These are phyloP conservation scores for Phyllosticta citribraziliensis DNA, from an alignment of 2,329 filamentous ascomycete genomes.

Conservation along the genomic window DNA sequence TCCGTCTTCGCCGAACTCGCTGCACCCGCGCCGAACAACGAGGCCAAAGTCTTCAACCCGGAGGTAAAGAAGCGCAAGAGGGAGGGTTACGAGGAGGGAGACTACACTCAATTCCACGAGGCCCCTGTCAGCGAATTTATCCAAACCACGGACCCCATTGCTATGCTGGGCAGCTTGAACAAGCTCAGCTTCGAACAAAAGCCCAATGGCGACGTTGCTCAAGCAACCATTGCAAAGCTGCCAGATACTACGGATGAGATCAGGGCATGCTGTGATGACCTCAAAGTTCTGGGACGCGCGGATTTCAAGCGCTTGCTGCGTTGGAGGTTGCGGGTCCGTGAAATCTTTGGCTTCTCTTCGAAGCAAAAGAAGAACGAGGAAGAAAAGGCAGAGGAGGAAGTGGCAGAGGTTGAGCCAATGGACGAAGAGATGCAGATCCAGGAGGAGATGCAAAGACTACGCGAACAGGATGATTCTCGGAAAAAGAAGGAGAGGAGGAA, in stretches of 20 bases:
- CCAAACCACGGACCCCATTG: conserved; percentile 84
- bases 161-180: conserved; percentile 79
- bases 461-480: conserved; percentile 64
- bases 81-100: conserved; percentile 94
- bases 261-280: conserved; percentile 64
- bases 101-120: conserved; percentile 88
- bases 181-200: conserved; percentile 72
- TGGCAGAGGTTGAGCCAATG: conserved; percentile 78
- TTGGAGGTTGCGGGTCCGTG: conserved; percentile 83
- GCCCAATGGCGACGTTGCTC: conserved; percentile 67
- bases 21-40: conserved; percentile 80
- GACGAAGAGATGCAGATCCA: conserved; percentile 89
- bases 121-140: conserved; percentile 85
- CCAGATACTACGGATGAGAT: conserved; percentile 82
- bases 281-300: conserved; percentile 85
- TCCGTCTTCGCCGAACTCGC: conserved; percentile 89
- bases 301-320: conserved; percentile 85
- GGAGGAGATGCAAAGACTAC: conserved; percentile 72
- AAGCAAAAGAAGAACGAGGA: conserved; percentile 53
- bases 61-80: conserved; percentile 96
- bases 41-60: conserved; percentile 96
- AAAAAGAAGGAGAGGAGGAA: conserved; percentile 76
- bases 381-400: conserved; percentile 53
- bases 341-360: conserved; percentile 76
- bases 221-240: conserved; percentile 76